A percentile compares a stretch with the other conserved stretches of the same genome.
Evolutionary conservation across 2,329 filamentous ascomycete species (phyloP).

Genomic region (Geosmithia putterillii): DNA sequence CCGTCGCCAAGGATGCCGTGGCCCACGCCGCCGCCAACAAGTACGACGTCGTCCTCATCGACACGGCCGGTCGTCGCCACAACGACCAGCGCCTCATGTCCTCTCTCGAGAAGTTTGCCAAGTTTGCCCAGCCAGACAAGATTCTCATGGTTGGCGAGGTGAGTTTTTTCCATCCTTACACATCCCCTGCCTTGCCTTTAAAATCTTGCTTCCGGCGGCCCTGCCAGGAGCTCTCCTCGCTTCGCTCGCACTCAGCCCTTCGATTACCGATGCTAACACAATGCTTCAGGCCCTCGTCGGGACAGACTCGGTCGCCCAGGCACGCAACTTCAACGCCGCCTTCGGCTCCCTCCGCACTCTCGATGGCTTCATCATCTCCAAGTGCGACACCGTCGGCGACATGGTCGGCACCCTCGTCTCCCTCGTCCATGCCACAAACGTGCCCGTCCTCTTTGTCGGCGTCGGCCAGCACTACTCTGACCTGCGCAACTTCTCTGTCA

Average conservation of each 20-base stretch:
- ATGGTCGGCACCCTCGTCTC: constrained; percentile 95
- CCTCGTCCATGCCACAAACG: constrained; percentile 93
- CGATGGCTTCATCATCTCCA: constrained; percentile 96
- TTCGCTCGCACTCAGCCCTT: not conserved
- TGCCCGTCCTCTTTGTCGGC: constrained; percentile 86
- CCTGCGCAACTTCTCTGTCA: constrained; percentile 55
- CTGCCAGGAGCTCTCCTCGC: not conserved
- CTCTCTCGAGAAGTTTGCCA: constrained; percentile 91
- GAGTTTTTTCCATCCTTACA: constrained; percentile 1
- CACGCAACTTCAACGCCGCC: constrained; percentile 87
- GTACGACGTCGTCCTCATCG: constrained; percentile 92
- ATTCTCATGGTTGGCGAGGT: constrained; percentile 82
- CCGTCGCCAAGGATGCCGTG: constrained; percentile 93
- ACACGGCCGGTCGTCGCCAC: constrained; percentile 88
- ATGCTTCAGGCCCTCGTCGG: constrained; percentile 64
- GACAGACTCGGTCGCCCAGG: constrained; percentile 89
- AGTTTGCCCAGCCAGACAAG: constrained; percentile 92
- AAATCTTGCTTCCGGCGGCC: not conserved
- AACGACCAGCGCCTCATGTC: constrained; percentile 96
- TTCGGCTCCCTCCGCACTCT: constrained; percentile 72
- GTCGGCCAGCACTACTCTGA: constrained; percentile 60
- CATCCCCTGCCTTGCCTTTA: not conserved
- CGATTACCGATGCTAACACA: too few species aligned
- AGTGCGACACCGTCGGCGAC: constrained; percentile 98
- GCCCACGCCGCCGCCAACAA: constrained; percentile 58